Base-by-base conservation (phyloP, 1,284 basidiomycete species). In the Austropuccinia psidii region DNA sequence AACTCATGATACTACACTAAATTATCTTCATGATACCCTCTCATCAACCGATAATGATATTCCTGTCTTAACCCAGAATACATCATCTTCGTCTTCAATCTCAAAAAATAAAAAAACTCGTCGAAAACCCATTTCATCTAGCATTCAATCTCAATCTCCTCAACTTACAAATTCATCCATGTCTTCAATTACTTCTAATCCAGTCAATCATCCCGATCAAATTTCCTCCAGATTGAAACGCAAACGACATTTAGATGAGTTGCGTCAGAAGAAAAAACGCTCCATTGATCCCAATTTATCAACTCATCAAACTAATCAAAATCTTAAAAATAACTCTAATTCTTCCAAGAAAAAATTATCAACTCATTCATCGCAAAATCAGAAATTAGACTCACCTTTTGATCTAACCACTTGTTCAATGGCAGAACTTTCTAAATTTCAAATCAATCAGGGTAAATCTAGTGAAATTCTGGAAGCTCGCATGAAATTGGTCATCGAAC, bases 361-460 rank as follows among this genome's bases (percentile, higher is more conserved):
- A 13, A 58, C 24, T 33, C 4, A 15, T n/a, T 7, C 19, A 35
- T 33, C 9, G n/a, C 24, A 54, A 39, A 54, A n/a, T 2, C 15
- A 33, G 64, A 35, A n/a, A 1, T 41, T 19, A 17, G 64, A 72
- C 41, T 47, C 31, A 9, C 87, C 88, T 1, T 88, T 90, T 49
- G 89, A 90, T 77, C 89, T 89, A 19, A 90, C 88, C 0, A 82
- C 84, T 2, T 82, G 88, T n/a, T 90, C 88, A 4, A 90, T 90
- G 89, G 86, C 88, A 17, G 81, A 85, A 0, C 83, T 90, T 1
- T 90, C 89, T 78, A 84, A 84, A 33, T 89, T 90, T 78, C 88
- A 84, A 1, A 88, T 88, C 4, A 86, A 86, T 74, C 89, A 84
- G 69, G 74, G 39, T 75, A 77, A 37, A 64, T 31, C 41, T 54